Conservation (phyloP, 2,329 filamentous ascomycete species). For the Elsinoe arachidis region DNA sequence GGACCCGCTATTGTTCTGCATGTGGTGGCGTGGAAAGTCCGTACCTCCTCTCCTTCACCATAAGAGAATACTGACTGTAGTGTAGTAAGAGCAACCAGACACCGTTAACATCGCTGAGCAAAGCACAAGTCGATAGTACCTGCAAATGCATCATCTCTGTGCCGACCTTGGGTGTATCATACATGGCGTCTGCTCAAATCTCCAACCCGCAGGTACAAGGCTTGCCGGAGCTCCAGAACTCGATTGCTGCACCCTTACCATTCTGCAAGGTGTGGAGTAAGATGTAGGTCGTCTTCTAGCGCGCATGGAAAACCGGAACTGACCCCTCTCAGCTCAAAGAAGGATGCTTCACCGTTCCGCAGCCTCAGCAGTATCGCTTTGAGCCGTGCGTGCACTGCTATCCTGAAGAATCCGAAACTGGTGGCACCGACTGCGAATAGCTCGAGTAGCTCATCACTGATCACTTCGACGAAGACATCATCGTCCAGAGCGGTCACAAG, state of each 20-base stretch:
- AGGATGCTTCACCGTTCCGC: neutral
- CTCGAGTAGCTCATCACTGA: no score
- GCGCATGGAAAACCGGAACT: neutral
- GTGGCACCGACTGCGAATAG: neutral
- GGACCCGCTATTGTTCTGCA: neutral
- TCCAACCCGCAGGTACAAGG: neutral
- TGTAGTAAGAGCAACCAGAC: neutral
- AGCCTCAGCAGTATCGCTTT: neutral
- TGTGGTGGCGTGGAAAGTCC: neutral
- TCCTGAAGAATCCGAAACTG: neutral
- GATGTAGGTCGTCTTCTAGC: neutral
- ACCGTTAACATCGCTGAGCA: neutral
- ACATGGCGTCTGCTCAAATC: neutral
- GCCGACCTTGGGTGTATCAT: neutral
- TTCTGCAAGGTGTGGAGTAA: neutral
- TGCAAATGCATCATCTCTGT: neutral
- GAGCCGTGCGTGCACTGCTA: neutral
- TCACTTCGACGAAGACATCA: neutral
- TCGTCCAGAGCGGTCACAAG: neutral
- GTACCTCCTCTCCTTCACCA: neutral
- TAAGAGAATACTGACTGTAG: no score
- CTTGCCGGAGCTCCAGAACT: neutral
- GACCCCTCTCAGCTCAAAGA: neutral
- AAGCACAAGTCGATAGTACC: neutral
- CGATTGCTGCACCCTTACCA: neutral